phyloP scores from a whole-genome alignment of 2,329 filamentous ascomycete genomes.

The Ceratocystis destructans region DNA sequence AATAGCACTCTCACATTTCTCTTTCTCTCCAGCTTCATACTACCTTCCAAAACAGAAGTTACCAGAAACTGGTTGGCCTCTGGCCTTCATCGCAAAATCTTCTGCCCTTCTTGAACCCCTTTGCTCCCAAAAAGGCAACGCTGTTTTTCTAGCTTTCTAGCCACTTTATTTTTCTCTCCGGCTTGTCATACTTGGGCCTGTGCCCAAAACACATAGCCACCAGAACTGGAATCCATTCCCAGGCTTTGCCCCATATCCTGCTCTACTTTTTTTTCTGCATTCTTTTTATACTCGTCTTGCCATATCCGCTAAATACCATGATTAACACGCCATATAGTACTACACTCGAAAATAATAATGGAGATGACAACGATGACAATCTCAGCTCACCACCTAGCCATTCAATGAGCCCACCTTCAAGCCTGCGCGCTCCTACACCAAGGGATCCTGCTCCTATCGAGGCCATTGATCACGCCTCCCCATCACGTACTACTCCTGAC shows the following conservation, averaged over 20 bases:
- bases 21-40: background rate
- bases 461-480: slow-evolving; percentile 28
- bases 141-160: background rate
- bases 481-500: slow-evolving; percentile 26
- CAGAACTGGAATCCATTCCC: background rate
- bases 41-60: too few species aligned
- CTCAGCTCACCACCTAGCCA: slow-evolving; percentile 31
- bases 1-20: background rate
- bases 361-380: slow-evolving; percentile 26
- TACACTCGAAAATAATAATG: slow-evolving; percentile 23
- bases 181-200: background rate
- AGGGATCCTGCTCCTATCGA: slow-evolving; percentile 42
- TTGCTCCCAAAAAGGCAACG: background rate
- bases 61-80: too few species aligned
- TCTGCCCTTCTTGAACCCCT: background rate
- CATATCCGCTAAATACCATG: slow-evolving; percentile 16
- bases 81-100: background rate
- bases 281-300: background rate
- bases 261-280: background rate
- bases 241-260: slow-evolving; percentile 7
- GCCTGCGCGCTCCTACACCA: slow-evolving; percentile 29
- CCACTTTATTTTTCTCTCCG: background rate
- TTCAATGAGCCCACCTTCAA: slow-evolving; percentile 29
- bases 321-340: slow-evolving; percentile 19
- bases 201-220: background rate